Percentiles rank a stretch among this genome's conserved stretches.
Conservation (phyloP, 2,329 filamentous ascomycete species). For the Pseudocercospora macadamiae region DNA sequence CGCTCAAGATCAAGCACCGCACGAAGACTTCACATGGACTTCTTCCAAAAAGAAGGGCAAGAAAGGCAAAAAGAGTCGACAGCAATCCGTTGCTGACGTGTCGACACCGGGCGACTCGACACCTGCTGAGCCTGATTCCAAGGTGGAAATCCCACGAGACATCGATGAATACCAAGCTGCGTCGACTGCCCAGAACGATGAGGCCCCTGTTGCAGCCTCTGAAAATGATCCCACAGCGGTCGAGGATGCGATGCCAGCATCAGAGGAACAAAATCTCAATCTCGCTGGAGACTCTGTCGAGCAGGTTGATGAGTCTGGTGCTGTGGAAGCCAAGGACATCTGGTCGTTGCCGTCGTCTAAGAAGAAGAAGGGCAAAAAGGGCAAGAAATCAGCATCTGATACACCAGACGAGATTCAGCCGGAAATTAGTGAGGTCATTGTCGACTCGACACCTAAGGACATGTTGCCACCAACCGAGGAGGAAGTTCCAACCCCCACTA, state of each 20-base stretch:
- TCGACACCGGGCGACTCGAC: not conserved
- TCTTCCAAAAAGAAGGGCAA: constrained; percentile 41
- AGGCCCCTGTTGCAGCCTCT: not conserved
- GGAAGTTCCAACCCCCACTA: not conserved
- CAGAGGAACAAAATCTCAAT: not conserved
- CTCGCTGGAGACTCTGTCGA: not conserved
- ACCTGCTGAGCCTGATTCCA: not conserved
- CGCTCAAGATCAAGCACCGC: constrained; percentile 12
- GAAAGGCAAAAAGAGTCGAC: constrained; percentile 43
- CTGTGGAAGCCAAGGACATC: constrained; percentile 7
- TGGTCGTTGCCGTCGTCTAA: constrained; percentile 1
- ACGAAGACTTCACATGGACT: constrained; percentile 9
- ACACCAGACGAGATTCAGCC: constrained; percentile 29
- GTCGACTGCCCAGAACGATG: not conserved
- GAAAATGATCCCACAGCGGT: not conserved
- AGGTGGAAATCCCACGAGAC: not conserved
- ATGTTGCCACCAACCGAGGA: not conserved
- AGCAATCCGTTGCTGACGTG: constrained; percentile 2
- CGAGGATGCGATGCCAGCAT: not conserved
- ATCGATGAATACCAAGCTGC: not conserved
- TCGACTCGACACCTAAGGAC: not conserved
- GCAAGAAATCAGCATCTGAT: constrained; percentile 36
- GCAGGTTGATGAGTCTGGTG: not conserved
- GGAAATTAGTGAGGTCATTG: not conserved
- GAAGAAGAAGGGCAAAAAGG: constrained; percentile 46